phyloP scores from a whole-genome alignment of 2,329 filamentous ascomycete species.

The Bipolaris bicolor region DNA sequence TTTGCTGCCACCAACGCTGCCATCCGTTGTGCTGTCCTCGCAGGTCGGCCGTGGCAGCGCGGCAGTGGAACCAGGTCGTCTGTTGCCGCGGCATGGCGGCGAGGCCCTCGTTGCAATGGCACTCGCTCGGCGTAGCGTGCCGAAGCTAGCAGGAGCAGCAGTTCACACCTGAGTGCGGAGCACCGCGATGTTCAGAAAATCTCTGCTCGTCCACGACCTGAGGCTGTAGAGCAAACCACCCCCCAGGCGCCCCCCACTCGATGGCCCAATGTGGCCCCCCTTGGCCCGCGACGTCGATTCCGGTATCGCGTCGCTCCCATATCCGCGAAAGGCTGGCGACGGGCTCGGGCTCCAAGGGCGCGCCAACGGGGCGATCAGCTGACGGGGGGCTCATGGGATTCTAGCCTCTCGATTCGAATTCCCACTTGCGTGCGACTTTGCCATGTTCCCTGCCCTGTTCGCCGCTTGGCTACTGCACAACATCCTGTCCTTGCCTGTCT shows the following conservation, averaged over 20 bases:
- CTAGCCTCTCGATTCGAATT: slow-evolving; percentile 14
- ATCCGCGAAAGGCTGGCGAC: slow-evolving; percentile 4
- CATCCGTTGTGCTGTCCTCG: too few relatives aligned
- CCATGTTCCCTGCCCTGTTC: slow-evolving; percentile 1
- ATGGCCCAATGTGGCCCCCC: too few relatives aligned
- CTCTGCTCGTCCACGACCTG: slow-evolving; percentile 7
- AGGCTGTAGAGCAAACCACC: neutral
- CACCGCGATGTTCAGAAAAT: neutral
- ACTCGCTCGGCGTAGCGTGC: slow-evolving; percentile 9
- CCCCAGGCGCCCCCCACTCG: slow-evolving; percentile 4
- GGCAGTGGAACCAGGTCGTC: too few relatives aligned
- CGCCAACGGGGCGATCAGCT: slow-evolving; percentile 4
- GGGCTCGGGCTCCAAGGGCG: neutral
- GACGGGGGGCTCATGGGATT: slow-evolving; percentile 8
- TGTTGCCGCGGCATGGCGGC: too few relatives aligned
- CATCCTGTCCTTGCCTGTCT: neutral
- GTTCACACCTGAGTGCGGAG: neutral
- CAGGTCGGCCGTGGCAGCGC: too few relatives aligned
- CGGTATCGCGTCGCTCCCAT: slow-evolving; percentile 9
- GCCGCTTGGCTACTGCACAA: slow-evolving; percentile 6
- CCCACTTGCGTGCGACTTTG: slow-evolving; percentile 1
- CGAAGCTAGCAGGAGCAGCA: slow-evolving; percentile 7
- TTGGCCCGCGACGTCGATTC: neutral
- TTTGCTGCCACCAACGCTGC: too few relatives aligned
- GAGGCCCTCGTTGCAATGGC: neutral